Percentiles rank a stretch among this genome's conserved stretches.
Conservation (phyloP, 192 early-diverging fungal species). For the Podila verticillata region DNA sequence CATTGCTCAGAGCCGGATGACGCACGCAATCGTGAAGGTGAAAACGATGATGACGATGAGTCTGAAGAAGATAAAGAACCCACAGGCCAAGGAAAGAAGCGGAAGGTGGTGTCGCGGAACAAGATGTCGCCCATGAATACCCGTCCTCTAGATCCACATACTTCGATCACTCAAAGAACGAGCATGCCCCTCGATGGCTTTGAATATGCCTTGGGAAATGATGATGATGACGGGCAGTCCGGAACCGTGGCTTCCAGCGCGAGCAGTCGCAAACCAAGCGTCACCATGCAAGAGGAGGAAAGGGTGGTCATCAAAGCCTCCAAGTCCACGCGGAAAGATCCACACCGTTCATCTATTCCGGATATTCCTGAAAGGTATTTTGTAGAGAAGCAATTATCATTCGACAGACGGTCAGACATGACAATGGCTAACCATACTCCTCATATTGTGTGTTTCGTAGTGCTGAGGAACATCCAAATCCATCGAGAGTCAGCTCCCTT, state of each 20-base stretch:
- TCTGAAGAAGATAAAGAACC: conserved; percentile 9
- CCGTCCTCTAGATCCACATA: too few relatives aligned
- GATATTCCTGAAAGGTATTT: conserved; percentile 6
- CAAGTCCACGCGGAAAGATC: conserved; percentile 11
- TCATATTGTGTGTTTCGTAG: conserved; percentile 4
- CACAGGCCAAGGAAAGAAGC: background rate
- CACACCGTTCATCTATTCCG: conserved; percentile 1
- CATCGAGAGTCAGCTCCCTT: background rate
- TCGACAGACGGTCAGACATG: too few relatives aligned
- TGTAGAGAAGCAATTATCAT: background rate
- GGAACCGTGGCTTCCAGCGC: conserved; percentile 7
- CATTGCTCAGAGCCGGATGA: conserved; percentile 30
- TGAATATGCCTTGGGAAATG: background rate
- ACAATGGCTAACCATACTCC: background rate
- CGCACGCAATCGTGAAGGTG: conserved; percentile 1
- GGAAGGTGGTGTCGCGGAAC: background rate
- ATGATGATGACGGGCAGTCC: background rate
- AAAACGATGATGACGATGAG: conserved; percentile 9
- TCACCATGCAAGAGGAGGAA: conserved; percentile 12
- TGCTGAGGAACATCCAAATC: conserved; percentile 15
- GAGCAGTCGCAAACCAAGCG: conserved; percentile 24
- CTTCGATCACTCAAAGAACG: too few relatives aligned
- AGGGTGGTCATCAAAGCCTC: background rate
- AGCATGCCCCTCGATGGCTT: background rate
- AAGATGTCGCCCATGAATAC: too few relatives aligned